A percentile compares a stretch with the other conserved stretches of the same genome.
These are phyloP conservation scores for Clavaria fumosa DNA, from an alignment of 768 basidiomycete species.

Conservation along the genomic window DNA sequence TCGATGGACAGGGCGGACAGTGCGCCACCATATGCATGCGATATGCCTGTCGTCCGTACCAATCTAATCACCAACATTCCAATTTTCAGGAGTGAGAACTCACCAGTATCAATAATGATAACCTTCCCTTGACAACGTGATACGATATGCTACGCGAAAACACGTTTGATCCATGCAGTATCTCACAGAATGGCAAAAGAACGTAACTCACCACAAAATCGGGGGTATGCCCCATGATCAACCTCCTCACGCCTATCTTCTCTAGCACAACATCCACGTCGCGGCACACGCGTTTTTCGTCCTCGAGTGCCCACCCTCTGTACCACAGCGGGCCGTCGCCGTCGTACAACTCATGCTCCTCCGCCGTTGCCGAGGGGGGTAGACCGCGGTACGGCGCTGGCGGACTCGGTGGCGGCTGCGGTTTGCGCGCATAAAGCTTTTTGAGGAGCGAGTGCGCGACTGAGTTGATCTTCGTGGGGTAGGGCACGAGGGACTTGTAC, in stretches of 20 bases:
- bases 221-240: conserved; percentile 97
- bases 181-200: neutral
- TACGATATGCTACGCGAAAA: conserved; percentile 44
- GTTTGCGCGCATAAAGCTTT: conserved; percentile 45
- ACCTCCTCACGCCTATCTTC: conserved; percentile 66
- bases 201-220: conserved; percentile 45
- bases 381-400: conserved; percentile 61
- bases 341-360: conserved; percentile 60
- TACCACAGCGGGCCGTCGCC: conserved; percentile 87
- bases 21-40: conserved; percentile 88
- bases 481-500: conserved; percentile 63
- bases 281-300: conserved; percentile 45
- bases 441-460: conserved; percentile 52
- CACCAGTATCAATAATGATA: conserved; percentile 91
- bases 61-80: neutral
- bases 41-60: conserved; percentile 46
- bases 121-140: conserved; percentile 83
- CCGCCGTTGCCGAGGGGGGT: conserved; percentile 31
- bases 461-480: conserved; percentile 70
- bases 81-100: neutral
- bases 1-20: conserved; percentile 79
- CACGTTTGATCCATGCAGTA: too few relatives aligned
- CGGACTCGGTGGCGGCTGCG: conserved; percentile 66
- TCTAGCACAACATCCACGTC: conserved; percentile 56
- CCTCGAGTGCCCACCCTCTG: conserved; percentile 79